A percentile compares a stretch with the other conserved stretches of the same genome.
Evolutionary conservation across 202 grass and related monocot genomes (phyloP).

Genomic region (Alloteropsis angusta): DNA sequence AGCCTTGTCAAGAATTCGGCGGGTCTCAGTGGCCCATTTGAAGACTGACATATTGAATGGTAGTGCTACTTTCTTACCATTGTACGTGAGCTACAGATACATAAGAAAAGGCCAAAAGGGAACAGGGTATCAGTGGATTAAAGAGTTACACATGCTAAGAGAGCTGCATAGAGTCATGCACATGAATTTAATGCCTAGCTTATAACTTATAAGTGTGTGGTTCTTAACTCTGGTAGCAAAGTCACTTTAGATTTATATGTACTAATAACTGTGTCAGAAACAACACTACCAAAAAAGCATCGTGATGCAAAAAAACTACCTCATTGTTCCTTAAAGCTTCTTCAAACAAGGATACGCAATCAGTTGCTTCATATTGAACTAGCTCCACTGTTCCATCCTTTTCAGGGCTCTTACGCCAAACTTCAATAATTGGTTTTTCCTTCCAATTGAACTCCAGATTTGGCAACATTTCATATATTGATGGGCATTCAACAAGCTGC

Average conservation of each 20-base stretch:
- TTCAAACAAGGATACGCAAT: constrained; percentile 75
- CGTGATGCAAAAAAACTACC: constrained; percentile 32
- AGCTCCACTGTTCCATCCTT: constrained; percentile 46
- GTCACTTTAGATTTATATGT: neutral
- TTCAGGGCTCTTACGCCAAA: constrained; percentile 71
- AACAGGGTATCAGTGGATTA: neutral
- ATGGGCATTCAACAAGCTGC: constrained; percentile 86
- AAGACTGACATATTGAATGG: constrained; percentile 81
- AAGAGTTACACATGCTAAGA: neutral
- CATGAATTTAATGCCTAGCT: neutral
- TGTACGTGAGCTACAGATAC: constrained; percentile 60
- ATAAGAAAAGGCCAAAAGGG: constrained; percentile 10
- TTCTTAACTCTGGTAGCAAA: neutral
- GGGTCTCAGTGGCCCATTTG: constrained; percentile 70
- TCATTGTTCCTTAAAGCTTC: constrained; percentile 85
- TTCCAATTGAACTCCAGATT: constrained; percentile 77
- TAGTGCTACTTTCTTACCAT: constrained; percentile 63
- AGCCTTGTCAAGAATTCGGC: constrained; percentile 68
- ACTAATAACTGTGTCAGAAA: neutral
- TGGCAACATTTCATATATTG: constrained; percentile 86
- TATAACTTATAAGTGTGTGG: neutral
- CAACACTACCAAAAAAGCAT: neutral
- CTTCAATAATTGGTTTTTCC: constrained; percentile 53
- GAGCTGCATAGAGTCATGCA: neutral
- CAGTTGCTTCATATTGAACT: constrained; percentile 47